Evolutionary conservation across 768 basidiomycete species (phyloP), one percentile per base, ranked within the genome.

Genomic region (Trametes punicea): DNA sequence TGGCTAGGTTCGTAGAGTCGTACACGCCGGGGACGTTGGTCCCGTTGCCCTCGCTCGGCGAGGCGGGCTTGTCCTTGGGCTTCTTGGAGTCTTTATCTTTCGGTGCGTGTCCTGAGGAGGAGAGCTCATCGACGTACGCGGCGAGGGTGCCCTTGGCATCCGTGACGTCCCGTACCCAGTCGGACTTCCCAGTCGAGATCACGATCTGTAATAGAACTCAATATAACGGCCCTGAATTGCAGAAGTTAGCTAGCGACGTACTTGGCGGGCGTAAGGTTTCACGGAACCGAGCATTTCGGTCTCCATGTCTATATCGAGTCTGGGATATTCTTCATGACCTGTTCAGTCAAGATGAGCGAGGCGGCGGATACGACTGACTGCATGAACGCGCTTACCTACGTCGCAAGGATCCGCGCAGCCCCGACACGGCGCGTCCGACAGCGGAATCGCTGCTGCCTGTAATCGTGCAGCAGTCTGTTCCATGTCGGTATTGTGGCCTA

Each of bases 171-270:
- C 77, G 77, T 34, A 83, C 81, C 95, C 95, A 98, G 73, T 98
- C 93, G 18, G 84, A 77, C 71, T 89, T 85, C 6, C 93, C 93
- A 0, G 93, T 96, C 1, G 91, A 94, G 50, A 98, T 89, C 30
- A 98, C 76, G 30, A 96, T 78, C 87, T 94, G 67, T 61, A 46
- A 57, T n/a, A 41, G 41, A 58, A 56, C 62, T 60, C 47, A 57
- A 34, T 15, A 9, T 29, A 38, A 10, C 23, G 11, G 15, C 33
- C 7, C 13, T 13, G 41, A 10, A 21, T 2, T 23, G 20, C 3
- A 15, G 10, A 5, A 27, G 4, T 4, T 3, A 25, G 9, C 34
- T 36, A n/a, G 34, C 6, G 34, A 42, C 42, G 2, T 13, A 87
- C 90, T 77, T 93, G 88, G 21, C 93, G 85, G 34, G 81, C 82